phyloP scores from a whole-genome alignment of 768 basidiomycete genomes.

The Psilocybe cubensis region DNA sequence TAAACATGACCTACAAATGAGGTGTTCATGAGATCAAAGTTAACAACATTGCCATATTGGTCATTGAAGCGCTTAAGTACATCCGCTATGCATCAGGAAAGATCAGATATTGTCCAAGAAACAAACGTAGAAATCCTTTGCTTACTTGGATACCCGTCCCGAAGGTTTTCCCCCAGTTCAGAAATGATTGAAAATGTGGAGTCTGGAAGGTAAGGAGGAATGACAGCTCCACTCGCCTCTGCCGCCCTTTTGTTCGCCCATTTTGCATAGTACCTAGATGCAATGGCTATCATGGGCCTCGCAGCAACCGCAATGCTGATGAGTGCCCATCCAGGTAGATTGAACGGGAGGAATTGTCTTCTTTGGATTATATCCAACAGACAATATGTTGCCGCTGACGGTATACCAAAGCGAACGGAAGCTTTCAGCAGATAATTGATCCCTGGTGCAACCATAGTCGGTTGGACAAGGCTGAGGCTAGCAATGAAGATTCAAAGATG shows the following conservation, averaged over 20 bases:
- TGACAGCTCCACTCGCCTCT: slow-evolving; percentile 16
- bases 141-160: slow-evolving; percentile 37
- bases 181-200: slow-evolving; percentile 7
- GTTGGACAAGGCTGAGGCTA: too few species aligned
- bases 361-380: neutral
- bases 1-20: neutral
- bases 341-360: neutral
- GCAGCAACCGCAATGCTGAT: neutral
- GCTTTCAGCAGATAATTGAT: neutral
- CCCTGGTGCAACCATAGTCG: too few species aligned
- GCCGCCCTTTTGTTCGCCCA: slow-evolving; percentile 12
- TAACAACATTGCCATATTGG: slow-evolving; percentile 36
- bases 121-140: neutral
- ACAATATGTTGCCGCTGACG: neutral
- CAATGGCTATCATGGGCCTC: slow-evolving; percentile 1
- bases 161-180: slow-evolving; percentile 19
- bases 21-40: slow-evolving; percentile 30
- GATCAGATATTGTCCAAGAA: neutral
- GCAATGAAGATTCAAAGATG: too few species aligned
- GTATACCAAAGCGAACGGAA: slow-evolving; percentile 1
- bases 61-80: slow-evolving; percentile 23
- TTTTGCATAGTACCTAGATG: neutral
- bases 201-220: slow-evolving; percentile 17
- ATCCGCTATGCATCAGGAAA: slow-evolving; percentile 27
- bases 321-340: neutral